Evolutionary conservation across 192 early-diverging fungal species (phyloP).

Genomic region (Kickxella alabastrina): DNA sequence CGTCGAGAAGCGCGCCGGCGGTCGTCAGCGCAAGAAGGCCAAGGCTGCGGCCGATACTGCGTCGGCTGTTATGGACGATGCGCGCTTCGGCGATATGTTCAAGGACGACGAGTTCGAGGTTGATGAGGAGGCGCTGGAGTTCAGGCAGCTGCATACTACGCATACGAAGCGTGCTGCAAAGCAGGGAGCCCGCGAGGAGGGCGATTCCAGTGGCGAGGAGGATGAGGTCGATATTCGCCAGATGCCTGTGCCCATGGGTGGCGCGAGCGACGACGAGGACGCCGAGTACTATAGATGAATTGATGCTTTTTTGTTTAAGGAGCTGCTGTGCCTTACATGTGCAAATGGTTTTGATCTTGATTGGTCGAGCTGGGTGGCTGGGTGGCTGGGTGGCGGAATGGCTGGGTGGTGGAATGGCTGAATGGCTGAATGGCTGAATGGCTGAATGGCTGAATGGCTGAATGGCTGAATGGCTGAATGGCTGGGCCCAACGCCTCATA

Average conservation of each 20-base stretch:
- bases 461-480: too few species aligned
- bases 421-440: too few species aligned
- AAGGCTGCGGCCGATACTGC: conserved; percentile 48
- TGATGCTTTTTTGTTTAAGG: not conserved
- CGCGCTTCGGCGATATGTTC: conserved; percentile 85
- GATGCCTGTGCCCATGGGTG: not conserved
- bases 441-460: too few species aligned
- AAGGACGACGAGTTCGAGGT: conserved; percentile 89
- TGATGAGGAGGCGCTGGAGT: conserved; percentile 77
- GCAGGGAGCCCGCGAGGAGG: conserved; percentile 1
- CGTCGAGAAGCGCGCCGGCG: conserved; percentile 45
- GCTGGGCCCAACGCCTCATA: too few species aligned
- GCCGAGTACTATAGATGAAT: not conserved
- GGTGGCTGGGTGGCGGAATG: too few species aligned
- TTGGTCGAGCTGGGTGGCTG: too few species aligned
- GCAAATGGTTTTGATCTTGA: too few species aligned
- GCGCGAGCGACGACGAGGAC: conserved; percentile 21
- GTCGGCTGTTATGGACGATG: conserved; percentile 68
- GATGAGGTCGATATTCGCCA: conserved; percentile 32
- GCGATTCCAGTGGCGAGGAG: conserved; percentile 37
- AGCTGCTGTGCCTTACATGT: too few species aligned
- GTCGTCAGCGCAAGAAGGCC: conserved; percentile 45
- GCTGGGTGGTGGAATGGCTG: too few species aligned
- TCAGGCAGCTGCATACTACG: conserved; percentile 55
- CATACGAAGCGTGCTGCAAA: conserved; percentile 11